These are phyloP conservation scores for Cryphonectria nitschkei DNA, from an alignment of 2,329 filamentous ascomycete species.

Conservation along the genomic window DNA sequence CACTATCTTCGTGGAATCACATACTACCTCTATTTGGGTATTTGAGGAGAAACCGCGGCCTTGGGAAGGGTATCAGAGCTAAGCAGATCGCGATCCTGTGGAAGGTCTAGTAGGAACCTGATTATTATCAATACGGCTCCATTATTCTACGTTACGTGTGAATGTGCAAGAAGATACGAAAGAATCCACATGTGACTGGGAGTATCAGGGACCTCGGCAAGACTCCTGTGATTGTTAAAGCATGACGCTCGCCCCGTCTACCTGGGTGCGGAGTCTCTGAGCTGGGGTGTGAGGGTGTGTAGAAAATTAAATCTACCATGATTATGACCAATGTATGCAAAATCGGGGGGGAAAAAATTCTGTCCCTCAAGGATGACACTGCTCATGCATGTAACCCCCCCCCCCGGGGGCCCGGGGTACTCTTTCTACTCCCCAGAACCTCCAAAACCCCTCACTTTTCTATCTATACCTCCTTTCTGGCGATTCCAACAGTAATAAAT, in stretches of 20 bases:
- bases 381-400: not conserved
- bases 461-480: not conserved
- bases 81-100: no score
- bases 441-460: not conserved
- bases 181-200: not conserved
- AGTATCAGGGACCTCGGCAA: not conserved
- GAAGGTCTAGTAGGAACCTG: no score
- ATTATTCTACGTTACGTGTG: no score
- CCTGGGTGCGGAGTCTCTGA: not conserved
- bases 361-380: not conserved
- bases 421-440: not conserved
- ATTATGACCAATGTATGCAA: conserved; percentile 3
- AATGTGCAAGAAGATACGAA: not conserved
- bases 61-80: no score
- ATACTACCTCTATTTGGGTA: no score
- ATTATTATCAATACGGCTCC: no score
- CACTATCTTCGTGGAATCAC: not conserved
- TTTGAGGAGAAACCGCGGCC: no score
- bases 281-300: not conserved
- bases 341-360: not conserved
- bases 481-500: not conserved
- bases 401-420: no score
- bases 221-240: not conserved
- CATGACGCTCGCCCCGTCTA: not conserved
- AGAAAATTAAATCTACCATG: not conserved